phyloP scores from a whole-genome alignment of 768 basidiomycete genomes.

The Wakefieldia striispora region DNA sequence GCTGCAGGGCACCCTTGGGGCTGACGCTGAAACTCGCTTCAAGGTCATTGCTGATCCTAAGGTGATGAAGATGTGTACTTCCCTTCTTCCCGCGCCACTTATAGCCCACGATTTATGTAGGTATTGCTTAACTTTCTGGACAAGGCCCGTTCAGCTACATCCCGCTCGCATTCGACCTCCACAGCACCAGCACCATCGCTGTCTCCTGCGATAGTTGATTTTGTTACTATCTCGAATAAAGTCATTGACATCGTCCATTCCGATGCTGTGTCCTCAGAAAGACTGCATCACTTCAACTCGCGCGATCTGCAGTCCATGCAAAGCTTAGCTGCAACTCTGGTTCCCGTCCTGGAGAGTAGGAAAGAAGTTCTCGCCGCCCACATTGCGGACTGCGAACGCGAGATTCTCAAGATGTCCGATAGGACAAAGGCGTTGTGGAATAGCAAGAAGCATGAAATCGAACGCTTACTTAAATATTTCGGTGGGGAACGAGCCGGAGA shows the following conservation, averaged over 20 bases:
- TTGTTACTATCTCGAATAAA: conserved; percentile 32
- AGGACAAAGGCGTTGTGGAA: conserved; percentile 65
- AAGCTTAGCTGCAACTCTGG: conserved; percentile 41
- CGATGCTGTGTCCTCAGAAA: conserved; percentile 59
- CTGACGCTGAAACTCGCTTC: conserved; percentile 75
- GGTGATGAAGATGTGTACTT: conserved; percentile 29
- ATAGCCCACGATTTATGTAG: conserved; percentile 41
- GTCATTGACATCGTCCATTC: conserved; percentile 58
- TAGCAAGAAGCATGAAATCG: conserved; percentile 47
- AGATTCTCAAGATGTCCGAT: conserved; percentile 50
- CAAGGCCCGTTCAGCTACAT: conserved; percentile 69
- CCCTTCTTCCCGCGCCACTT: neutral
- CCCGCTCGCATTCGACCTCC: conserved; percentile 69
- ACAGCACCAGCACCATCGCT: conserved; percentile 71
- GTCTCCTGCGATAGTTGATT: conserved; percentile 79
- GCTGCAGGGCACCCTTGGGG: conserved; percentile 63
- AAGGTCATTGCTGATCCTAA: conserved; percentile 75
- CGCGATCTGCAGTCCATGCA: conserved; percentile 52
- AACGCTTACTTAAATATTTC: conserved; percentile 45
- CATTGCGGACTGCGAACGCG: conserved; percentile 51
- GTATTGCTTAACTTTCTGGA: conserved; percentile 78
- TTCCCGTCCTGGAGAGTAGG: conserved; percentile 45
- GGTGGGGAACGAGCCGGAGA: conserved; percentile 40
- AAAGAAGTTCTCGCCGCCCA: conserved; percentile 48
- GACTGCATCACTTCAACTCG: conserved; percentile 58